phyloP scores from a whole-genome alignment of 257 asterid species.

The Penstemon davidsonii region DNA sequence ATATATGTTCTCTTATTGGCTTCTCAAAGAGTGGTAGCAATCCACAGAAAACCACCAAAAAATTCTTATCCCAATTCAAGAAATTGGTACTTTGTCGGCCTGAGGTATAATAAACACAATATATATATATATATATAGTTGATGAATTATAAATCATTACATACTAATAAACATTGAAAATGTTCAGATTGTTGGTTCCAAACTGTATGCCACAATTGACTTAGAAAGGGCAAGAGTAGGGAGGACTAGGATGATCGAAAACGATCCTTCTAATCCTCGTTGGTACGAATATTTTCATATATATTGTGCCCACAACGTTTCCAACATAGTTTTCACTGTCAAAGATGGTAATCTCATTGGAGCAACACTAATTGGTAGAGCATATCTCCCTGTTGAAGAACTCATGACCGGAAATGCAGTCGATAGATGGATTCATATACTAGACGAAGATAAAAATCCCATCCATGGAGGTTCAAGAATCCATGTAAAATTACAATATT shows the following conservation, averaged over 20 bases:
- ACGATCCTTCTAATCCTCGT: constrained; percentile 57
- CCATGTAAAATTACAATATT: constrained; percentile 60
- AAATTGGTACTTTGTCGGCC: constrained; percentile 55
- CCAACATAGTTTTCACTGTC: constrained; percentile 64
- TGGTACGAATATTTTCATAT: constrained; percentile 68
- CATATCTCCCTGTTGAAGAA: constrained; percentile 64
- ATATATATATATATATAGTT: not conserved
- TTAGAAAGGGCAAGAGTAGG: constrained; percentile 71
- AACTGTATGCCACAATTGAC: constrained; percentile 73
- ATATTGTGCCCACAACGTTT: constrained; percentile 68
- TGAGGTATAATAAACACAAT: constrained; percentile 35
- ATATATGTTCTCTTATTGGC: not conserved
- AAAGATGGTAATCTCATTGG: constrained; percentile 64
- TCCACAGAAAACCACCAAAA: constrained; percentile 40
- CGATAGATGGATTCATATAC: constrained; percentile 58
- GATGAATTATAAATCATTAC: not conserved
- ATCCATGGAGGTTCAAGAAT: constrained; percentile 57
- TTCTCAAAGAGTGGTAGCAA: constrained; percentile 34
- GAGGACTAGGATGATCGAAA: constrained; percentile 50
- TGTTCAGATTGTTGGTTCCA: constrained; percentile 52
- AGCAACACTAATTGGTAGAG: constrained; percentile 80
- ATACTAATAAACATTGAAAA: not conserved
- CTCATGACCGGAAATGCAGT: constrained; percentile 42
- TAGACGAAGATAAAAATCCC: constrained; percentile 55
- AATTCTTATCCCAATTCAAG: constrained; percentile 44